These are phyloP conservation scores for Hanseniaspora mollemarum DNA, from an alignment of 805 yeast species.

Conservation along the genomic window DNA sequence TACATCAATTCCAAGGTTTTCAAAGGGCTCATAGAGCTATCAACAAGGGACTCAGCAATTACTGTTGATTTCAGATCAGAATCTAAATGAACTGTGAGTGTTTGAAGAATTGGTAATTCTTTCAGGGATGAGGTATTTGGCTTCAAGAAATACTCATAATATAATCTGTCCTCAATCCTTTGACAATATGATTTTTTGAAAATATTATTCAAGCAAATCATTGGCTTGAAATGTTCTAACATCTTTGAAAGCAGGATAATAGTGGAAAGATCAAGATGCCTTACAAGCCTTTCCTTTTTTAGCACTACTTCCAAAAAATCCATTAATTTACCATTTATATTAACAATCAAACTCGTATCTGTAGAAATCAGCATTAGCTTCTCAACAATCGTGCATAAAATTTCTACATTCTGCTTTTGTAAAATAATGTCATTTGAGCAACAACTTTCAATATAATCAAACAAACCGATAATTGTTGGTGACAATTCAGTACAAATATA, in stretches of 20 bases:
- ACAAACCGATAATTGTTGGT: background rate
- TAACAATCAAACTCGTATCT: background rate
- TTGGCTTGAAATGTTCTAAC: background rate
- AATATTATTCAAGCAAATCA: background rate
- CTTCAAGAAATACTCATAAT: background rate
- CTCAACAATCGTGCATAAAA: background rate
- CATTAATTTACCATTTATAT: too few species aligned
- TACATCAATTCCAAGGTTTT: background rate
- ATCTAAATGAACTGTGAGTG: background rate
- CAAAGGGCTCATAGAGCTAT: background rate
- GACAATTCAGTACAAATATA: background rate
- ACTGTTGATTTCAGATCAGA: background rate
- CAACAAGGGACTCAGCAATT: background rate
- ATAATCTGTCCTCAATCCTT: background rate
- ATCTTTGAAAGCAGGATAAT: background rate
- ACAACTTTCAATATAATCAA: background rate
- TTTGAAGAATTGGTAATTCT: background rate
- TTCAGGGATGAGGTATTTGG: background rate
- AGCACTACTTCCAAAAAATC: background rate
- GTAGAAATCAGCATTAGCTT: background rate
- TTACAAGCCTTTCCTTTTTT: background rate
- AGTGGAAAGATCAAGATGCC: background rate
- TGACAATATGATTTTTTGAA: background rate
- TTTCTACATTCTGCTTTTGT: background rate
- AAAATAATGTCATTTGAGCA: background rate